Percentiles rank a stretch among this genome's conserved stretches.
phyloP scores from a whole-genome alignment of 345 rosid species.

The Capsella bursapastoris region DNA sequence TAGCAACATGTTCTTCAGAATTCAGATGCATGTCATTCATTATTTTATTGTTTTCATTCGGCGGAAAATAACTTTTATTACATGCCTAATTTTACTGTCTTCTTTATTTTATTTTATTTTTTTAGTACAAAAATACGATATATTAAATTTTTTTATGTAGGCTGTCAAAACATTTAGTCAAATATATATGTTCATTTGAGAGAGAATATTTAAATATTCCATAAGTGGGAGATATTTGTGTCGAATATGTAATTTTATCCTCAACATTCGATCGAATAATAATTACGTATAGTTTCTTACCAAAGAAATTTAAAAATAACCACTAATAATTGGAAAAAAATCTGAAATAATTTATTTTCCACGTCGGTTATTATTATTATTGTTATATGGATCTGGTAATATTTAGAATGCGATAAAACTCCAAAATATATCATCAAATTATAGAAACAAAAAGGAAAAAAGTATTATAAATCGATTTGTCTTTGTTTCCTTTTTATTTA shows the following conservation, averaged over 20 bases:
- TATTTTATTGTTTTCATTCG: neutral
- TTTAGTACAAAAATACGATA: neutral
- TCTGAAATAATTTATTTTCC: conserved; percentile 5
- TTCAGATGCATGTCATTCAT: conserved; percentile 14
- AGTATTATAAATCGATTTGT: neutral
- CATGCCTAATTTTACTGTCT: neutral
- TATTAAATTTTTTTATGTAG: neutral
- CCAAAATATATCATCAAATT: conserved; percentile 6
- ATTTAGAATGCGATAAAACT: neutral
- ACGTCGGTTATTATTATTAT: neutral
- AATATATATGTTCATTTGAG: neutral
- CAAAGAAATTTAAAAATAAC: too few relatives aligned
- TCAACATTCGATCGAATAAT: neutral
- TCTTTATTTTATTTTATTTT: too few relatives aligned
- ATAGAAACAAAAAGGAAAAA: neutral
- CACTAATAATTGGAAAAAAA: neutral
- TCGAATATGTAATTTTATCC: neutral
- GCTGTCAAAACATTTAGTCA: neutral
- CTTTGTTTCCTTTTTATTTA: neutral
- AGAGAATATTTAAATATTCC: neutral
- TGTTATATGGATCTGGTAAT: neutral
- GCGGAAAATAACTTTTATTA: neutral
- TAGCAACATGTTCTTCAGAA: conserved; percentile 11
- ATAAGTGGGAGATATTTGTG: neutral
- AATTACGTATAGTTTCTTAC: neutral